phyloP scores from a whole-genome alignment of 2,329 filamentous ascomycete species.

The Alternaria burnsii region DNA sequence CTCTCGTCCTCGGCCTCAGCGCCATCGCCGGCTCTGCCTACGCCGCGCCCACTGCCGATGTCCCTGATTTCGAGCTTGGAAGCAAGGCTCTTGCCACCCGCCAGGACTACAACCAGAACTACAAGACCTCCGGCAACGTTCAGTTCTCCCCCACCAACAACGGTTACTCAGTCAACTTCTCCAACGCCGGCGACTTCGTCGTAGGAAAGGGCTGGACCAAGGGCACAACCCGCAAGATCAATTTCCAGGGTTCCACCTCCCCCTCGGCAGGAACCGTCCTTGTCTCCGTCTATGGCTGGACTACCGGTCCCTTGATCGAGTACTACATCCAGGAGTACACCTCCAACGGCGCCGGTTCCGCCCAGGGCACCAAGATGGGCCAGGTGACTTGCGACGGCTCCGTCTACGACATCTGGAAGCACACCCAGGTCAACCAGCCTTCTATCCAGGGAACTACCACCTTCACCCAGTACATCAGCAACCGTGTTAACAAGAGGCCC shows the following conservation, averaged over 20 bases:
- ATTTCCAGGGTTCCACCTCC: constrained; percentile 37
- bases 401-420: constrained; percentile 44
- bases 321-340: constrained; percentile 62
- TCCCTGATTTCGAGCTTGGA: constrained; percentile 41
- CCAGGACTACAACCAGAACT: constrained; percentile 48
- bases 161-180: constrained; percentile 42
- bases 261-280: constrained; percentile 37
- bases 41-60: constrained; percentile 36
- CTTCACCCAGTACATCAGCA: constrained; percentile 61
- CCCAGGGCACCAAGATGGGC: constrained; percentile 39
- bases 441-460: constrained; percentile 59
- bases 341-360: constrained; percentile 51
- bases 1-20: constrained; percentile 32
- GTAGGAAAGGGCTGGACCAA: constrained; percentile 46
- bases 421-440: constrained; percentile 52
- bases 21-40: constrained; percentile 28
- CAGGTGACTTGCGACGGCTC: constrained; percentile 41
- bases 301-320: constrained; percentile 57
- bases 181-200: constrained; percentile 42
- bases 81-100: constrained; percentile 27
- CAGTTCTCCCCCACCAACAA: constrained; percentile 38
- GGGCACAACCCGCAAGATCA: constrained; percentile 41
- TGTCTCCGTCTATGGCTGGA: constrained; percentile 64
- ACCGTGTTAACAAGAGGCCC: constrained; percentile 36
- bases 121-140: constrained; percentile 44